phyloP scores from a whole-genome alignment of 2,329 filamentous ascomycete species.

The Talaromyces sp. region DNA sequence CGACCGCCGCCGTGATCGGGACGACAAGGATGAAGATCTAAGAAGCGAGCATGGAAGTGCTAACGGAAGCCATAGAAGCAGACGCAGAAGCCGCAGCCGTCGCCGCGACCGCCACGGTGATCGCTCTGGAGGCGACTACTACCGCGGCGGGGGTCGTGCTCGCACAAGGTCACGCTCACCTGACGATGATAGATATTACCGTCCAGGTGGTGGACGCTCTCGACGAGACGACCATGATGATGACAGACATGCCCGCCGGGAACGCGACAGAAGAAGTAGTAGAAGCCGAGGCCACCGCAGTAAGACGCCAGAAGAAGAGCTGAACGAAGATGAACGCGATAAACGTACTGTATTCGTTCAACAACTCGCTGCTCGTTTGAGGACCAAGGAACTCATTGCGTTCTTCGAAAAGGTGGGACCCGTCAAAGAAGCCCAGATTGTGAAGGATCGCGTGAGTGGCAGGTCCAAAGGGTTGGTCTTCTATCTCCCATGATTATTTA shows the following conservation, averaged over 20 bases:
- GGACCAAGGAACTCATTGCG: slow-evolving; percentile 84
- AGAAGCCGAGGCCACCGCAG: slow-evolving; percentile 40
- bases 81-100: slow-evolving; percentile 73
- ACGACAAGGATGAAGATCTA: slow-evolving; percentile 57
- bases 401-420: slow-evolving; percentile 96
- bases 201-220: slow-evolving; percentile 49
- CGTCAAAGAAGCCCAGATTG: slow-evolving; percentile 96
- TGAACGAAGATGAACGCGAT: slow-evolving; percentile 94
- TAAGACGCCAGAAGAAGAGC: slow-evolving; percentile 63
- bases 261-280: slow-evolving; percentile 47
- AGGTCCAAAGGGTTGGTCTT: slow-evolving; percentile 86
- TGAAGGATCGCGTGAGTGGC: slow-evolving; percentile 94
- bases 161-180: slow-evolving; percentile 72
- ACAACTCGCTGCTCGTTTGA: slow-evolving; percentile 89
- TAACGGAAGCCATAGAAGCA: slow-evolving; percentile 70
- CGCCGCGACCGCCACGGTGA: slow-evolving; percentile 70
- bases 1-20: slow-evolving; percentile 50
- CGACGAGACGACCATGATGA: slow-evolving; percentile 49
- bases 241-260: slow-evolving; percentile 51
- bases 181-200: slow-evolving; percentile 56
- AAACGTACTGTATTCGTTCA: slow-evolving; percentile 97
- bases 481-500: slow-evolving; percentile 36
- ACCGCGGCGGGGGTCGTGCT: slow-evolving; percentile 61
- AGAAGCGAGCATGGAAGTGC: slow-evolving; percentile 71
- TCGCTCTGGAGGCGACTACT: slow-evolving; percentile 68